Evolutionary conservation across 257 asterid species (phyloP).

Genomic region (Handroanthus guayacan): DNA sequence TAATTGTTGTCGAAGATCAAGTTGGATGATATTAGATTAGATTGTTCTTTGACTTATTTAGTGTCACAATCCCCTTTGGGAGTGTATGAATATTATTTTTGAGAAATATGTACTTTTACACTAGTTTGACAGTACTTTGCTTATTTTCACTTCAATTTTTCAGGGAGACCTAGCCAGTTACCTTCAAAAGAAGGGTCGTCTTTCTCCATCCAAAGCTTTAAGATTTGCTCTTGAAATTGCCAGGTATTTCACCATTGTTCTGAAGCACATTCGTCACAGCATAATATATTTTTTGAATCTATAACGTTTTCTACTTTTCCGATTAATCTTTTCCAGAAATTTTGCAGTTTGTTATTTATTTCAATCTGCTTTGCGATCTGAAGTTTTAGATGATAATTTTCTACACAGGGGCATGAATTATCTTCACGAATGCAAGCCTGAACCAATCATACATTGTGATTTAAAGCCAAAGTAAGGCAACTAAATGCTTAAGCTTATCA

Average conservation of each 20-base stretch:
- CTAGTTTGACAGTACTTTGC: conserved; percentile 24
- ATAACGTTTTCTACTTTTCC: background rate
- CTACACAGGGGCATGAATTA: conserved; percentile 89
- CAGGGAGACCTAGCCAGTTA: conserved; percentile 86
- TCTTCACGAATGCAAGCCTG: conserved; percentile 98
- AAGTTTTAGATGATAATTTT: conserved; percentile 28
- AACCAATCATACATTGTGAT: conserved; percentile 90
- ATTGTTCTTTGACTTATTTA: background rate
- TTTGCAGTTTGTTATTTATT: conserved; percentile 9
- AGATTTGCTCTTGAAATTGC: conserved; percentile 93
- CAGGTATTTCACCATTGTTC: conserved; percentile 57
- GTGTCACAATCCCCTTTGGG: background rate
- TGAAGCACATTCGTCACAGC: background rate
- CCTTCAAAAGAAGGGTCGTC: conserved; percentile 91
- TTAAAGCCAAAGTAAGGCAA: conserved; percentile 97
- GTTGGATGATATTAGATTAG: background rate
- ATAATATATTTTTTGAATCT: background rate
- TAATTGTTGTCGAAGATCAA: conserved; percentile 5
- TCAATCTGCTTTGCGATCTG: conserved; percentile 7
- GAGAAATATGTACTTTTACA: conserved; percentile 13
- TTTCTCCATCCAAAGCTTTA: conserved; percentile 85
- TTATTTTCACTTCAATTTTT: conserved; percentile 35
- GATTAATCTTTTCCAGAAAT: conserved; percentile 9
- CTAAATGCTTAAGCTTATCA: conserved; percentile 58
- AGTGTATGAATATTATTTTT: conserved; percentile 1